Evolutionary conservation across 2,329 filamentous ascomycete genomes (phyloP).

Genomic region (Aspergillus fijiensis): DNA sequence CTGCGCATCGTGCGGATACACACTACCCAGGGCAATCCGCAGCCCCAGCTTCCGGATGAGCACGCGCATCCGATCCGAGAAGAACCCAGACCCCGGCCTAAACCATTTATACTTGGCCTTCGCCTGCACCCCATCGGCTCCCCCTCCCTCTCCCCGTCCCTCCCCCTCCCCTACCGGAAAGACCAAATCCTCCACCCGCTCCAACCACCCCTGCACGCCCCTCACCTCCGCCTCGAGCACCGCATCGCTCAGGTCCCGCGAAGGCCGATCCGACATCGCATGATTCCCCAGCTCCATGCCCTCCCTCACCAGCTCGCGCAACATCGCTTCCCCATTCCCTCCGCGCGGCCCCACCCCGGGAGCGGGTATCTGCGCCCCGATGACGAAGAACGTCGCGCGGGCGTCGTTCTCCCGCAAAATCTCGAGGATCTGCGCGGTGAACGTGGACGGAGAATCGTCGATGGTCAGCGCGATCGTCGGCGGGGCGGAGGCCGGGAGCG

Average conservation of each 20-base stretch:
- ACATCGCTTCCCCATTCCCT: constrained; percentile 41
- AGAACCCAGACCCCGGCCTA: constrained; percentile 81
- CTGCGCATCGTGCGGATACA: constrained; percentile 92
- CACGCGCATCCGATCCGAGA: constrained; percentile 67
- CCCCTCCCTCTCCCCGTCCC: not conserved
- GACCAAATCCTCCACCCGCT: constrained; percentile 50
- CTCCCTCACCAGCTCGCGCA: constrained; percentile 58
- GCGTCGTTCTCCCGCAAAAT: constrained; percentile 66
- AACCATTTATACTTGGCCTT: constrained; percentile 62
- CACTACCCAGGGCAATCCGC: constrained; percentile 72
- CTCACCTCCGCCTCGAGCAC: constrained; percentile 64
- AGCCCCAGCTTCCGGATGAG: constrained; percentile 64
- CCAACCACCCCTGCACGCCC: constrained; percentile 62
- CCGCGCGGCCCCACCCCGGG: constrained; percentile 25
- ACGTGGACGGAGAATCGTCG: constrained; percentile 76
- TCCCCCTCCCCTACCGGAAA: not conserved
- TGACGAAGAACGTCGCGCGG: constrained; percentile 83
- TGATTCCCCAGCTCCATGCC: constrained; percentile 81
- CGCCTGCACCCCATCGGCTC: constrained; percentile 30
- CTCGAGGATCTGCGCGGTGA: constrained; percentile 69
- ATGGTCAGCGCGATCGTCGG: constrained; percentile 77
- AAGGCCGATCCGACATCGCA: constrained; percentile 83
- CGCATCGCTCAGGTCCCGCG: constrained; percentile 58
- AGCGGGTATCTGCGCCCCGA: constrained; percentile 70
- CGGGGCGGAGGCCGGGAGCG: constrained; percentile 42